phyloP scores from a whole-genome alignment of 2,329 filamentous ascomycete species.

The Hypoxylon rubiginosum region DNA sequence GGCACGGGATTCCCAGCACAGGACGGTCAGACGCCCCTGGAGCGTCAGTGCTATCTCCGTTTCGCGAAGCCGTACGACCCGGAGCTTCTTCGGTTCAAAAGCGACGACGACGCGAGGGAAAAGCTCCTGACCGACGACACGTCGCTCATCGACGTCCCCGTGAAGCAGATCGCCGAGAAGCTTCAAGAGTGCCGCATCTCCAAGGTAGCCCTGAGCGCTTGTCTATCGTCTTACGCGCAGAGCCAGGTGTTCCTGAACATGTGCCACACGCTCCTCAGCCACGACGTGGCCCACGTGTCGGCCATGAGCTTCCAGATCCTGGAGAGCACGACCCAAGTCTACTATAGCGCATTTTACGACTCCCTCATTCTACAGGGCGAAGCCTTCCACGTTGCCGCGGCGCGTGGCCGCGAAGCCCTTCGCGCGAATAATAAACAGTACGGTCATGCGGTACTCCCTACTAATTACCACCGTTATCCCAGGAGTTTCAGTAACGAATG shows the following conservation, averaged over 20 bases:
- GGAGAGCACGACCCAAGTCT: conserved; percentile 14
- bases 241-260: conserved; percentile 12
- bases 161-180: conserved; percentile 11
- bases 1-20: background rate
- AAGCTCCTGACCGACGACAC: conserved; percentile 13
- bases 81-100: conserved; percentile 2
- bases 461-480: conserved; percentile 8
- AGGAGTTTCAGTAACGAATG: conserved; percentile 15
- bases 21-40: background rate
- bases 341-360: conserved; percentile 16
- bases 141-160: conserved; percentile 9
- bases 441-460: conserved; percentile 8
- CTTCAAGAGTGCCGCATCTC: conserved; percentile 4
- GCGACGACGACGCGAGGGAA: conserved; percentile 5
- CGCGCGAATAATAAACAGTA: conserved; percentile 7
- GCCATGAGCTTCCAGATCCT: conserved; percentile 19
- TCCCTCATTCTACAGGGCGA: conserved; percentile 8
- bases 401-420: background rate
- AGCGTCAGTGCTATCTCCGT: conserved; percentile 11
- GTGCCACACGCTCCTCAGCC: conserved; percentile 11
- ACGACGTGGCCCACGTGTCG: conserved; percentile 3
- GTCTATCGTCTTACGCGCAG: conserved; percentile 15
- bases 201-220: conserved; percentile 10
- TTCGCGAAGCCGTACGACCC: conserved; percentile 11
- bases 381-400: conserved; percentile 13